A percentile compares a stretch with the other conserved stretches of the same genome.
Evolutionary conservation across 306 rosid species (phyloP).

Genomic region (Hippophae rhamnoides): DNA sequence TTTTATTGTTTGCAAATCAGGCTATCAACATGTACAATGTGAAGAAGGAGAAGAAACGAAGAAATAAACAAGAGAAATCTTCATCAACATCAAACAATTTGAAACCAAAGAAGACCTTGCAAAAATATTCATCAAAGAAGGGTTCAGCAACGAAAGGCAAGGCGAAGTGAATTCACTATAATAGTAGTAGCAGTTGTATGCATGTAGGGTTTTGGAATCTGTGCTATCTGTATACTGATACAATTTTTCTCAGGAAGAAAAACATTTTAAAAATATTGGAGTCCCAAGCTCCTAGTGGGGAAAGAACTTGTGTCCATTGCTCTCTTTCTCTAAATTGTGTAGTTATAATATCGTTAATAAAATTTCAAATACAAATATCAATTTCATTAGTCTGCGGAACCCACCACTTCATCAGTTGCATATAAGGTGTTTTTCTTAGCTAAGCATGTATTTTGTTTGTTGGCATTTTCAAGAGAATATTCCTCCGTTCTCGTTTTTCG

Average conservation of each 20-base stretch:
- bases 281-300: too few species aligned
- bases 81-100: conserved; percentile 43
- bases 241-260: not conserved
- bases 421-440: too few species aligned
- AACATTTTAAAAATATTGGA: too few species aligned
- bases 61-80: conserved; percentile 29
- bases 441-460: too few species aligned
- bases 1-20: conserved; percentile 27
- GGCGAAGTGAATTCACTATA: conserved; percentile 36
- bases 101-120: conserved; percentile 49
- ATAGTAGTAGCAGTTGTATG: conserved; percentile 14
- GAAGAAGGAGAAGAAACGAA: conserved; percentile 63
- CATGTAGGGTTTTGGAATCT: conserved; percentile 17
- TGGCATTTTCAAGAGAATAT: too few species aligned
- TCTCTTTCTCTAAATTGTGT: too few species aligned
- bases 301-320: too few species aligned
- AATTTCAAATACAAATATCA: too few species aligned
- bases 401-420: too few species aligned
- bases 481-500: too few species aligned
- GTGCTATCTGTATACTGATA: conserved; percentile 2
- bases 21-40: conserved; percentile 64
- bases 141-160: conserved; percentile 47
- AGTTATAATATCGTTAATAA: too few species aligned
- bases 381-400: too few species aligned
- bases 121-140: conserved; percentile 37